Evolutionary conservation across 441 rosid species (phyloP).

Genomic region (Populus trichocarpa): DNA sequence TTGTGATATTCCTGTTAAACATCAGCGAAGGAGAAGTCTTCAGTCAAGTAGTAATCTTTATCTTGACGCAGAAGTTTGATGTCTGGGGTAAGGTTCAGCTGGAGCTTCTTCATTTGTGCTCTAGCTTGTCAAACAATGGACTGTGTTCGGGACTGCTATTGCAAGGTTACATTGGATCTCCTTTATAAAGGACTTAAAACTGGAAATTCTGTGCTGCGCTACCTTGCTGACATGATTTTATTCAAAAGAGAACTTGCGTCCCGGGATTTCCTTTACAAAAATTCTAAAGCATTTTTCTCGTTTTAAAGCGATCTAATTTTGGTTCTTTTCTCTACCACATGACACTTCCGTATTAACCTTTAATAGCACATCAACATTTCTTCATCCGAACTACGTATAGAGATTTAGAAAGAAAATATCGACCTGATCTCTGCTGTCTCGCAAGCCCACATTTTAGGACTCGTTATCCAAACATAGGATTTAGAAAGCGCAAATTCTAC

Average conservation of each 20-base stretch:
- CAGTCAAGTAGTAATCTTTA: background rate
- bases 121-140: too few species aligned
- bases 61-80: too few species aligned
- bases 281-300: background rate
- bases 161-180: background rate
- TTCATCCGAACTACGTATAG: too few species aligned
- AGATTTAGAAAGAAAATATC: too few species aligned
- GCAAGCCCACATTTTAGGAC: too few species aligned
- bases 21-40: background rate
- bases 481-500: background rate
- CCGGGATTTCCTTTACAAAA: background rate
- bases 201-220: background rate
- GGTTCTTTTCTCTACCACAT: conserved; percentile 10
- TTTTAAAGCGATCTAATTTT: background rate
- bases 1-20: background rate
- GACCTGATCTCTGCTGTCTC: too few species aligned
- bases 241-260: background rate
- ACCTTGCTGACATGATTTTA: background rate
- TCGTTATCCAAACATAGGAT: too few species aligned
- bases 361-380: too few species aligned
- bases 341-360: background rate
- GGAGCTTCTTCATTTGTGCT: too few species aligned
- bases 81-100: too few species aligned
- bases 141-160: background rate
- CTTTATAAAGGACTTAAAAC: background rate